phyloP scores from a whole-genome alignment of 805 yeast genomes.

The Ogataea methylovora region DNA sequence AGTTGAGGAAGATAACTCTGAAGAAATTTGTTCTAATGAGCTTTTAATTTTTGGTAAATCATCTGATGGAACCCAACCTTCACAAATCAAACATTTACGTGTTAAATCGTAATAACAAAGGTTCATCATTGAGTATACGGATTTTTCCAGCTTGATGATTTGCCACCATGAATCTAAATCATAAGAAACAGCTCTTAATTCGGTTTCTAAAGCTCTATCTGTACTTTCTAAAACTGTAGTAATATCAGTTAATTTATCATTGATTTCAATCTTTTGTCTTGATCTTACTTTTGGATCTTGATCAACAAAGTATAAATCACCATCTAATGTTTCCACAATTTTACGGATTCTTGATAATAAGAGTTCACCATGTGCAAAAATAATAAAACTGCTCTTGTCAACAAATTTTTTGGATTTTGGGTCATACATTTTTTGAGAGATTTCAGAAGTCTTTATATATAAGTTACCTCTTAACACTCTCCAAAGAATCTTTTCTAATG shows the following conservation, averaged over 20 bases:
- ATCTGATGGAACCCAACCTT: conserved; percentile 65
- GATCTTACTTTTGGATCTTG: conserved; percentile 30
- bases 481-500: conserved; percentile 82
- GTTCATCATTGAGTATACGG: conserved; percentile 53
- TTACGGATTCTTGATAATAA: conserved; percentile 66
- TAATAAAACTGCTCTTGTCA: conserved; percentile 76
- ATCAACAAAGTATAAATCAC: conserved; percentile 61
- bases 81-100: conserved; percentile 60
- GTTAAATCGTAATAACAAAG: conserved; percentile 61
- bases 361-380: conserved; percentile 85
- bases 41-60: conserved; percentile 40
- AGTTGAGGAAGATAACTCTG: conserved; percentile 11
- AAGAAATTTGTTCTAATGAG: conserved; percentile 33
- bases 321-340: conserved; percentile 87
- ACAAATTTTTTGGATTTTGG: conserved; percentile 45
- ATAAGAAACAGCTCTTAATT: conserved; percentile 54
- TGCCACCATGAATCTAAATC: conserved; percentile 58
- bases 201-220: conserved; percentile 52
- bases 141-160: conserved; percentile 44
- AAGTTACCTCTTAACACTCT: conserved; percentile 90
- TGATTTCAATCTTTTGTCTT: conserved; percentile 32
- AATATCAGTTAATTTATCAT: conserved; percentile 45
- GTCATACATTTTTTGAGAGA: conserved; percentile 64
- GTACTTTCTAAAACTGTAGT: conserved; percentile 41
- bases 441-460: conserved; percentile 65